These are phyloP conservation scores for Pseudogymnoascus sp. DNA, from an alignment of 2,329 filamentous ascomycete genomes.

Conservation along the genomic window DNA sequence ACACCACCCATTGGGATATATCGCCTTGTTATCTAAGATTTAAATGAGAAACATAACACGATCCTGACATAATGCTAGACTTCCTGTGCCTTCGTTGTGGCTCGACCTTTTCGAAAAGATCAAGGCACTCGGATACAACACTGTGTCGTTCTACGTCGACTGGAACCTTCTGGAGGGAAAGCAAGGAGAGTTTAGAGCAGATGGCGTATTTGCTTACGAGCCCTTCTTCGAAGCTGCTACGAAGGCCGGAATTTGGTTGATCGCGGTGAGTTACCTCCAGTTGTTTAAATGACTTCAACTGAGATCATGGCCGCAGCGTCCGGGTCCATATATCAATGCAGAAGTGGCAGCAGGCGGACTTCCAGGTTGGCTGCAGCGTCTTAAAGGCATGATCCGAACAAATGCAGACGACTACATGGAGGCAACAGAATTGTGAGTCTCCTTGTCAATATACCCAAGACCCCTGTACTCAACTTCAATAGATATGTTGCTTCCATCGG, in stretches of 20 bases:
- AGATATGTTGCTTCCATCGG: slow-evolving; percentile 54
- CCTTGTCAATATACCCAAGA: background rate
- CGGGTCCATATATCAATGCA: slow-evolving; percentile 69
- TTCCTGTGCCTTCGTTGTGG: slow-evolving; percentile 53
- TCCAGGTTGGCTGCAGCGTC: slow-evolving; percentile 65
- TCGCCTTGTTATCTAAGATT: background rate
- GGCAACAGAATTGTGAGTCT: slow-evolving; percentile 45
- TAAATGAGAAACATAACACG: background rate
- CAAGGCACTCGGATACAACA: slow-evolving; percentile 70
- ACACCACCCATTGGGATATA: background rate
- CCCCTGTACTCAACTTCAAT: background rate
- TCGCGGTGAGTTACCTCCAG: slow-evolving; percentile 37
- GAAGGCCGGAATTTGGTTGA: slow-evolving; percentile 63
- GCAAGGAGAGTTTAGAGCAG: slow-evolving; percentile 54
- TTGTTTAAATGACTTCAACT: slow-evolving; percentile 1
- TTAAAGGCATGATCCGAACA: slow-evolving; percentile 53
- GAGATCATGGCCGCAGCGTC: slow-evolving; percentile 30
- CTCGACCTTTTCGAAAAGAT: slow-evolving; percentile 75
- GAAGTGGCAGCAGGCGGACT: slow-evolving; percentile 67
- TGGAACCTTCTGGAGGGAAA: slow-evolving; percentile 71
- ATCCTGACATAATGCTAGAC: slow-evolving; percentile 22
- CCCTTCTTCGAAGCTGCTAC: slow-evolving; percentile 67
- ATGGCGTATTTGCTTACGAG: slow-evolving; percentile 63
- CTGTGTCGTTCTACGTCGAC: slow-evolving; percentile 68
- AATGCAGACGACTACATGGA: slow-evolving; percentile 49